Evolutionary conservation across 805 yeast genomes (phyloP), one percentile per base, ranked within the genome.

Genomic region (Wickerhamomyces ciferrii): DNA sequence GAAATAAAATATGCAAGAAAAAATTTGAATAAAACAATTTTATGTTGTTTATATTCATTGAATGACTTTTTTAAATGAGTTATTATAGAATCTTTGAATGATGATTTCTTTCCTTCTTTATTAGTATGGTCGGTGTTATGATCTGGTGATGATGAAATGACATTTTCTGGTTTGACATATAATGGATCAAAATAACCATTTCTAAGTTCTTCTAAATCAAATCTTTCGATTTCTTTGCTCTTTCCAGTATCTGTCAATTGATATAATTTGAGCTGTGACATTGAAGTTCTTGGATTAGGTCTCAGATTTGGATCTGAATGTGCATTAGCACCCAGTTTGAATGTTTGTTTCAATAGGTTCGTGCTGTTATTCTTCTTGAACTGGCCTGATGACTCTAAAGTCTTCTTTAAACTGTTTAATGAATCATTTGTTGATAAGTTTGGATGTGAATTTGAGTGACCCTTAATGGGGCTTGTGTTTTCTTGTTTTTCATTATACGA

Each of bases 141-240:
- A 11, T 10, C 17, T 42, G 14, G 18, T 20, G 21, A 20, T n/a
- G n/a, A n/a, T n/a, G n/a, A 18, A 7, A 9, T 15, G 4, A 24
- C 36, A 4, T 34, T 51, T 34, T 27, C 31, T 8, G 65, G 65
- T 23, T 66, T 66, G 7, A 65, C 58, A 48, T 64, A 75, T 1
- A 66, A 60, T 1, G 79, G 71, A 52, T 75, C 79, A 48, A 75
- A 75, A 53, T 69, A 75, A 10, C 78, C 78, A 43, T 71, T 71
- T 52, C 80, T 62, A 23, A 71, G 52, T 51, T 75, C 81, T 44
- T 71, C 73, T n/a, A 74, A 44, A 1, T 60, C 67, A 31, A 71
- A 50, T n/a, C 62, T 54, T 19, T 67, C 65, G 47, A 68, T 55
- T 5, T 56, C 51, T 9, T 59, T 55, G 2, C 56, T 56, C 7